Evolutionary conservation across 73 alveolate species (phyloP).

Genomic region (Paramecium octaurelia): DNA sequence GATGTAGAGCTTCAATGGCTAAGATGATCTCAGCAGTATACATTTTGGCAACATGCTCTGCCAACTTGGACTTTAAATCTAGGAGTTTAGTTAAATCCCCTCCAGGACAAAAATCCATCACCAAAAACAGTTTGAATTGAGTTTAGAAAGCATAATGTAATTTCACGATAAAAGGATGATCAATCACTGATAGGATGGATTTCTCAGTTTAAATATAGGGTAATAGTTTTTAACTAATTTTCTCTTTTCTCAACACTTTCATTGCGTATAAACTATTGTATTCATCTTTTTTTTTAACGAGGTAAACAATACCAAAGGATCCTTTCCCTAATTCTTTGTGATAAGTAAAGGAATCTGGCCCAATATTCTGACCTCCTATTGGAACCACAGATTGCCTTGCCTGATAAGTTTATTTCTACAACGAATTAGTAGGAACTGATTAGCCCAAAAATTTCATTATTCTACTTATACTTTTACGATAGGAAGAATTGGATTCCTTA

Average conservation of each 20-base stretch:
- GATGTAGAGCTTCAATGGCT: constrained; percentile 80
- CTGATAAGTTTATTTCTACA: not conserved
- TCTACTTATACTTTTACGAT: not conserved
- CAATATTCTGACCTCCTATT: not conserved
- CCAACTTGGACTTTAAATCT: constrained; percentile 43
- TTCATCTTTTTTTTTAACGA: constrained; percentile 48
- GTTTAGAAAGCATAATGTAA: constrained; percentile 89
- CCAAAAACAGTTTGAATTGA: constrained; percentile 80
- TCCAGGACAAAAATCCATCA: constrained; percentile 93
- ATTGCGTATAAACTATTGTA: constrained; percentile 49
- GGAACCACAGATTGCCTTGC: not conserved
- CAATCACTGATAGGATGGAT: not conserved
- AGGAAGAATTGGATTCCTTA: not conserved
- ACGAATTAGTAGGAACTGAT: not conserved
- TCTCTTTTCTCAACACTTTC: constrained; percentile 66
- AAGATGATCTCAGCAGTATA: constrained; percentile 80
- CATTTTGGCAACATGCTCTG: constrained; percentile 83
- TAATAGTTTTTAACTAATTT: constrained; percentile 53
- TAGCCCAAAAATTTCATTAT: not conserved
- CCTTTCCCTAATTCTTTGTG: constrained; percentile 64
- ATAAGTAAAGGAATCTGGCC: not conserved
- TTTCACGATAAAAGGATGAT: constrained; percentile 89
- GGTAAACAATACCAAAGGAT: constrained; percentile 55
- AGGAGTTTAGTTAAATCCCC: constrained; percentile 79
- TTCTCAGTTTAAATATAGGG: constrained; percentile 49